Base-by-base conservation (phyloP, 2,329 filamentous ascomycete species). In the Colletotrichum simmondsii region DNA sequence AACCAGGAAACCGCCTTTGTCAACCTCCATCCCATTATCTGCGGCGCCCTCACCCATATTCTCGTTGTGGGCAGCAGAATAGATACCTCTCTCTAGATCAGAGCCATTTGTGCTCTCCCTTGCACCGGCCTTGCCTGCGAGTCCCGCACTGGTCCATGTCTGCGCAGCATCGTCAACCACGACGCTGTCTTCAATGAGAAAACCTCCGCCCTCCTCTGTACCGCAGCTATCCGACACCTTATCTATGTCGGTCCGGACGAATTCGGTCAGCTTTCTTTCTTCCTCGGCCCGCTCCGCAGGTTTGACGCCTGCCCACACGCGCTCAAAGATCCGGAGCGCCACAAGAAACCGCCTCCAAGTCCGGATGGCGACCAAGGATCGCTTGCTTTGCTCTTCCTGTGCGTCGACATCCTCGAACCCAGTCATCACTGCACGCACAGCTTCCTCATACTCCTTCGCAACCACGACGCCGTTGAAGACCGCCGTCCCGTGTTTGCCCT, bases 401-500 rank as follows among this genome's bases (percentile, higher is more conserved):
- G 88, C 87, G 74, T 90, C 88, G 74, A 94, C 86, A 71, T 95
- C 89, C 37, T 89, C 87, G 59, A 98, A 83, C 0, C 91, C 93
- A 14, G 85, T 85, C 22, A 97, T 87, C 0, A 94, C 92, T 5
- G 90, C 91, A 70, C 89, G 84, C 0, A 98, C 87, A 0, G 93
- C 95, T 68, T 95, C 94, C 8, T 85, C 87, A 73, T 92, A 90
- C 79, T 96, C 93, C 19, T 83, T 80, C 0, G 95, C 92, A 1
- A 97, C 91, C 0, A 99, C 91, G 1, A 93, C 89, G 2, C 97
- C 97, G 49, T 90, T 89, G 2, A 97, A 83, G 3, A 98, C 88
- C 1, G 97, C 95, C 2, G 95, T 98, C 19, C 96, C 96, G 68
- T 94, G 92, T 3, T 94, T 90, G 1, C 95, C 95, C 78, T 91